These are phyloP conservation scores for Corylus heterophylla DNA, from an alignment of 306 rosid genomes.

Conservation along the genomic window DNA sequence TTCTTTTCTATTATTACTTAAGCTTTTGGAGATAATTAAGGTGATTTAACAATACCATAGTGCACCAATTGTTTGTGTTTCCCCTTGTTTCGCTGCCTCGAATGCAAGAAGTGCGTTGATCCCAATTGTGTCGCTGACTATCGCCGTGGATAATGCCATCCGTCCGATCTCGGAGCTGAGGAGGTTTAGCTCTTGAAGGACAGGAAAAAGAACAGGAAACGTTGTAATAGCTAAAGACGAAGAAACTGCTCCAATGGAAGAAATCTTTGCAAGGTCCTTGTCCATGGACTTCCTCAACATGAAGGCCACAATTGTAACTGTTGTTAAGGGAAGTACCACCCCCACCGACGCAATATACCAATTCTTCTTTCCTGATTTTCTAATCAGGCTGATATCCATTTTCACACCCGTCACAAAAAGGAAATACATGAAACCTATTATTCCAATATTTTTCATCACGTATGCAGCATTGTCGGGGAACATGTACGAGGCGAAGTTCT, in stretches of 20 bases:
- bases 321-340: constrained; percentile 29
- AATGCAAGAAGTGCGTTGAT: constrained; percentile 16
- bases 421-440: constrained; percentile 68
- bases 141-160: constrained; percentile 42
- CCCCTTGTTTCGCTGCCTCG: constrained; percentile 57
- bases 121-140: constrained; percentile 52
- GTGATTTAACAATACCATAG: constrained; percentile 35
- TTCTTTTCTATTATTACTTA: no score
- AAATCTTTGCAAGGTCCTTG: constrained; percentile 38
- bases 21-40: no score
- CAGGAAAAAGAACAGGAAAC: constrained; percentile 45
- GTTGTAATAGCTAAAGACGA: constrained; percentile 45
- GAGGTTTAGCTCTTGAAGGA: constrained; percentile 69
- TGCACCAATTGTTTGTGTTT: background rate
- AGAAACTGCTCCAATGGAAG: constrained; percentile 52
- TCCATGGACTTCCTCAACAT: constrained; percentile 51
- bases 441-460: constrained; percentile 49
- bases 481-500: constrained; percentile 26
- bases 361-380: constrained; percentile 52
- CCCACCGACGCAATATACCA: constrained; percentile 35
- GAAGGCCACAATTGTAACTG: constrained; percentile 30
- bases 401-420: constrained; percentile 63
- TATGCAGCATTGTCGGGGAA: constrained; percentile 25
- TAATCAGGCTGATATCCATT: constrained; percentile 40
- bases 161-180: constrained; percentile 69